Base-by-base conservation (phyloP, 2,329 filamentous ascomycete species). In the Incumbomyces delicatus region DNA sequence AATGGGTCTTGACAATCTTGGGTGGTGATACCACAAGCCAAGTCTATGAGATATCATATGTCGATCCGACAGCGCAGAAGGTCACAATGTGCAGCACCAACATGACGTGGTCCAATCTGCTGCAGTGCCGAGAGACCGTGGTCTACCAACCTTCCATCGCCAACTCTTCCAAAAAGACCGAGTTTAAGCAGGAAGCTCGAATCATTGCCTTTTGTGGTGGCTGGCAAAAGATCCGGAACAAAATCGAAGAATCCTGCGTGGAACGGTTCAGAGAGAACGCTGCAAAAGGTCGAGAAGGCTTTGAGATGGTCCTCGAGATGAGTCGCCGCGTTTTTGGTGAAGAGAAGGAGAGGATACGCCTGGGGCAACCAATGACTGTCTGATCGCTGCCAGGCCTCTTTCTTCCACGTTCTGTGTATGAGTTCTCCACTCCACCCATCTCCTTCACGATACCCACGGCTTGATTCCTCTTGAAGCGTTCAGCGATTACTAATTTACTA, bases 11-110 rank as follows among this genome's bases (percentile, higher is more conserved):
- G 62, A 77, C 80, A 17, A 71, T 96, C 44, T 77, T 96, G 57
- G 89, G 89, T 52, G 78, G 81, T 58, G 76, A 79, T 56, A 84
- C 92, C 51, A 85, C 84, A 50, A 90, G 83, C 53, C 85, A 90
- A 66, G 88, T 96, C 56, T 94, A 90, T 67, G 92, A 98, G 72
- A 85, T 89, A 37, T 94, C 86, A 49, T 96, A 96, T 66, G 90
- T 98, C 62, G 87, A 96, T 66, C 87, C 87, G 1, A 61, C 66
- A 35, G 73, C 75, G 52, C 87, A 89, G 69, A 94, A 86, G 54
- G 87, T 98, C 61, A 96, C 89, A 51, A 95, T 98, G 85, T 88
- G 89, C 65, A 92, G 86, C 56, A 87, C 87, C 64, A 98, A 98
- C 69, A 74, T 98, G 63, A 96, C 92, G 6, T 92, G 81, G 78